A percentile compares a stretch with the other conserved stretches of the same genome.
Conservation (phyloP, 305 asterid genomes). For the Fraxinus ornus region DNA sequence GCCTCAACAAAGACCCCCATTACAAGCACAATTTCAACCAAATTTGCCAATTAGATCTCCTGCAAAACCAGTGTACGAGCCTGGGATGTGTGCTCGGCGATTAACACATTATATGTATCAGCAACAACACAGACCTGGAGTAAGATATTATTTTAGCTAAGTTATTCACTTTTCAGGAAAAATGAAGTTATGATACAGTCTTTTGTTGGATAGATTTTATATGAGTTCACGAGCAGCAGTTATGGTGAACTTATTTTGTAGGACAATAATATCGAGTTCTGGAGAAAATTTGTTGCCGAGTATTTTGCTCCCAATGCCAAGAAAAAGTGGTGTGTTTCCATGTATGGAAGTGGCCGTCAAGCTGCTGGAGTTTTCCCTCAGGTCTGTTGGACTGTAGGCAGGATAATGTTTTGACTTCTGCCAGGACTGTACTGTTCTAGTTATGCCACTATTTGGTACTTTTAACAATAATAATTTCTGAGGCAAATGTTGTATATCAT, state of each 20-base stretch:
- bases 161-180: not conserved
- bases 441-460: conserved; percentile 17
- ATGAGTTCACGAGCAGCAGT: not conserved
- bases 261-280: conserved; percentile 54
- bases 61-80: conserved; percentile 32
- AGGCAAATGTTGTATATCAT: not conserved
- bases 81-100: conserved; percentile 47
- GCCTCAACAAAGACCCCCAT: conserved; percentile 73
- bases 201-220: not conserved
- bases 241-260: conserved; percentile 19
- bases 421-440: conserved; percentile 15
- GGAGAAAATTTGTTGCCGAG: conserved; percentile 50
- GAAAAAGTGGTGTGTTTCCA: conserved; percentile 51
- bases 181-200: not conserved
- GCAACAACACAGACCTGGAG: conserved; percentile 49
- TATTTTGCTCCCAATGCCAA: conserved; percentile 52
- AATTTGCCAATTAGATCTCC: conserved; percentile 34
- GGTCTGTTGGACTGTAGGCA: conserved; percentile 32
- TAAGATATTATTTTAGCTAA: conserved; percentile 18
- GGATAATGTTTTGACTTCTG: conserved; percentile 20
- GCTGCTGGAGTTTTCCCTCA: conserved; percentile 43
- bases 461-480: not conserved
- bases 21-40: conserved; percentile 62
- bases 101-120: conserved; percentile 47
- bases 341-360: conserved; percentile 42